Percentiles rank a stretch among this genome's conserved stretches.
Evolutionary conservation across 768 basidiomycete species (phyloP).

Genomic region (Tephrocybe sp.): DNA sequence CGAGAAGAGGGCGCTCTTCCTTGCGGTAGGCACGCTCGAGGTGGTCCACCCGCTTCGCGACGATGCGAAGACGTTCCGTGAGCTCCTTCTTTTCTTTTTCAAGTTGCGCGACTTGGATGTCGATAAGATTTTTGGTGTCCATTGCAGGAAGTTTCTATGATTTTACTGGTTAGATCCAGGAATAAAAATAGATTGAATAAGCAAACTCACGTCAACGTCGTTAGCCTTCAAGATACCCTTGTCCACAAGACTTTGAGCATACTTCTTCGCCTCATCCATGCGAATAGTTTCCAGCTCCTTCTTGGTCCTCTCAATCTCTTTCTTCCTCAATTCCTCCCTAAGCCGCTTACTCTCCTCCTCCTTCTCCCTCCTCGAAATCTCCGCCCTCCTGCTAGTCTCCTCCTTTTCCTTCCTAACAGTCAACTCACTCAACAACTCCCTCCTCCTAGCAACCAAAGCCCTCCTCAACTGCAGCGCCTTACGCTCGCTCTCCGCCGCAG

Average conservation of each 20-base stretch:
- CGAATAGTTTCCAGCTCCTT: conserved; percentile 79
- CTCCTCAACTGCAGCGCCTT: conserved; percentile 73
- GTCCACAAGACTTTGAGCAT: conserved; percentile 79
- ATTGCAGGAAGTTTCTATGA: conserved; percentile 74
- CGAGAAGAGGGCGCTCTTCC: conserved; percentile 84
- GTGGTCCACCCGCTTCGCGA: conserved; percentile 91
- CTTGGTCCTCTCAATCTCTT: conserved; percentile 61
- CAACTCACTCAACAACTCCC: conserved; percentile 83
- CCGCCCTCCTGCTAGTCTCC: conserved; percentile 76
- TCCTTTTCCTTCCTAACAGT: conserved; percentile 86
- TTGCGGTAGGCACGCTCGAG: conserved; percentile 92
- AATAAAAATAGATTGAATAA: conserved; percentile 7
- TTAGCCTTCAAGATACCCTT: conserved; percentile 64
- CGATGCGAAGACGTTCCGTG: conserved; percentile 75
- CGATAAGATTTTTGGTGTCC: conserved; percentile 84
- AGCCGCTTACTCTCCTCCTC: conserved; percentile 62
- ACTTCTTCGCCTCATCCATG: conserved; percentile 83
- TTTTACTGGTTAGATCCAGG: conserved; percentile 7
- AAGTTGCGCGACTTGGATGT: conserved; percentile 89
- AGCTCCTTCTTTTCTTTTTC: conserved; percentile 96
- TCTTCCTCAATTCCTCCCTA: conserved; percentile 60
- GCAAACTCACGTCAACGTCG: conserved; percentile 60
- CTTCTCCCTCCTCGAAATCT: conserved; percentile 59
- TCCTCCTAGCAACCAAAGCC: conserved; percentile 80
- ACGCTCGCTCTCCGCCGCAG: conserved; percentile 69